These are phyloP conservation scores for Teratosphaeria zuluensis DNA, from an alignment of 2,329 filamentous ascomycete genomes.

Conservation along the genomic window DNA sequence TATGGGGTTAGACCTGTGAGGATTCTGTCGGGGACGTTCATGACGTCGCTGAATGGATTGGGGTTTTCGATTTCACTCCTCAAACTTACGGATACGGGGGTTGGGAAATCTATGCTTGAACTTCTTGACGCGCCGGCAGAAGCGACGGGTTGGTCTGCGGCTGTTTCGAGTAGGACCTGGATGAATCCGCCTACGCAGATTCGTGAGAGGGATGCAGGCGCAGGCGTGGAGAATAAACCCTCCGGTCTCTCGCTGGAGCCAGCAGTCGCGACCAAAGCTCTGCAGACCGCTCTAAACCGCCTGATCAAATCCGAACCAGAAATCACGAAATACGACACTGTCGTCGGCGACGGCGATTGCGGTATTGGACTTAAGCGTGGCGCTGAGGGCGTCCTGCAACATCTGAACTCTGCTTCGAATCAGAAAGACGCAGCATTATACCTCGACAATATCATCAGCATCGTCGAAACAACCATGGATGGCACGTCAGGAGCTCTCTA, in stretches of 20 bases:
- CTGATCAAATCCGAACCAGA: slow-evolving; percentile 57
- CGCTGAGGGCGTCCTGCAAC: slow-evolving; percentile 53
- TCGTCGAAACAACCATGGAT: slow-evolving; percentile 63
- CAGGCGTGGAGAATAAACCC: slow-evolving; percentile 37
- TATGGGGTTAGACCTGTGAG: slow-evolving; percentile 53
- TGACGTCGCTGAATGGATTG: slow-evolving; percentile 62
- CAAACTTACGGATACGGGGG: slow-evolving; percentile 51
- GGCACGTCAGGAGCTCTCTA: slow-evolving; percentile 68
- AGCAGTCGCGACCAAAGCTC: slow-evolving; percentile 39
- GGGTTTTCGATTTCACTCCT: slow-evolving; percentile 62
- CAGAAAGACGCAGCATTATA: slow-evolving; percentile 47
- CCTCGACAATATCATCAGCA: slow-evolving; percentile 49
- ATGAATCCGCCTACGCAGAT: slow-evolving; percentile 32
- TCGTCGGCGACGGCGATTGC: slow-evolving; percentile 85
- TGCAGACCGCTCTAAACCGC: slow-evolving; percentile 48
- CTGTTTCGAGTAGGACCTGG: slow-evolving; percentile 51
- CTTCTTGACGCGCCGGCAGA: slow-evolving; percentile 59
- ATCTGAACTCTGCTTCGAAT: slow-evolving; percentile 32
- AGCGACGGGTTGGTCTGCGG: slow-evolving; percentile 56
- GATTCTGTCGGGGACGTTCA: slow-evolving; percentile 57
- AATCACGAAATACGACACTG: slow-evolving; percentile 61
- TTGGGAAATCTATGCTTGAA: slow-evolving; percentile 54
- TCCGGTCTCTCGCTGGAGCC: slow-evolving; percentile 48
- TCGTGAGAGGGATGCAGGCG: slow-evolving; percentile 28
- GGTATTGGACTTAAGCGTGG: slow-evolving; percentile 78